phyloP scores from a whole-genome alignment of 495 filamentous ascomycete genomes.

The Opeltia flavorubescens region DNA sequence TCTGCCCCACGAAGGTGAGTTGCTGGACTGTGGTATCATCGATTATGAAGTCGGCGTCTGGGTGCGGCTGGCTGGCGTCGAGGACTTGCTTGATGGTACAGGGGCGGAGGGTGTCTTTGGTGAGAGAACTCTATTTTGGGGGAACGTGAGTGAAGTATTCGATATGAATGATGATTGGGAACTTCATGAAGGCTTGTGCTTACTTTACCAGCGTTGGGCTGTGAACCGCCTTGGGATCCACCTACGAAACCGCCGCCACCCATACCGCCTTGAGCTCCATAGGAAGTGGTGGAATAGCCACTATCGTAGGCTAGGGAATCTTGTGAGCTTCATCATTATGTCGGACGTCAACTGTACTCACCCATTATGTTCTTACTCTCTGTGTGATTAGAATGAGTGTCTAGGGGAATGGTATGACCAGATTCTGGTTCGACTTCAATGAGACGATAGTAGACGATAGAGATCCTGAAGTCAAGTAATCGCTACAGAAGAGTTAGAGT shows the following conservation, averaged over 20 bases:
- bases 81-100: slow-evolving; percentile 90
- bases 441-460: no score
- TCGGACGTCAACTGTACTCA: neutral
- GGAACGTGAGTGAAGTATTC: slow-evolving; percentile 15
- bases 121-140: slow-evolving; percentile 32
- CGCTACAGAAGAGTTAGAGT: no score
- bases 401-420: no score
- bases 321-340: neutral
- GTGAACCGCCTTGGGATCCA: slow-evolving; percentile 34
- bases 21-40: slow-evolving; percentile 54
- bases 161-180: slow-evolving; percentile 1
- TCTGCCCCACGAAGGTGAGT: slow-evolving; percentile 77
- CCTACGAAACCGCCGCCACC: slow-evolving; percentile 55
- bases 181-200: slow-evolving; percentile 1
- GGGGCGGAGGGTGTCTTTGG: slow-evolving; percentile 65
- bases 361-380: no score
- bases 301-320: slow-evolving; percentile 18
- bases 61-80: slow-evolving; percentile 60
- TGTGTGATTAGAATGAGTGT: no score
- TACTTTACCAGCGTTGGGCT: slow-evolving; percentile 30
- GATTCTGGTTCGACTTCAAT: no score
- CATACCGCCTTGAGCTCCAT: slow-evolving; percentile 41
- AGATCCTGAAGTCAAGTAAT: no score
- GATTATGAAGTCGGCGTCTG: slow-evolving; percentile 62
- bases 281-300: slow-evolving; percentile 41